Evolutionary conservation across 768 basidiomycete species (phyloP).

Genomic region (Boletus pseudo-olivaceus): DNA sequence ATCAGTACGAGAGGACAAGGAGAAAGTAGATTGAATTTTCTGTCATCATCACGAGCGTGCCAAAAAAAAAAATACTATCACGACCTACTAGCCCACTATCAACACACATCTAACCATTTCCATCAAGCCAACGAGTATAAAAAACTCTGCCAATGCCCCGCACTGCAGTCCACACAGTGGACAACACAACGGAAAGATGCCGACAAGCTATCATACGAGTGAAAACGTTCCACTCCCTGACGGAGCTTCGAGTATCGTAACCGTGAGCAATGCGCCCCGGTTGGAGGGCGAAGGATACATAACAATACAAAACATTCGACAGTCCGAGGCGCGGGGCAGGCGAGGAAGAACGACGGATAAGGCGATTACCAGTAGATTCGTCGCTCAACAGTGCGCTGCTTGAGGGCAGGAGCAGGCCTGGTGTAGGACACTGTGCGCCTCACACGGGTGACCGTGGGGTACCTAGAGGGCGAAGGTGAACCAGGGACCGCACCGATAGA

Average conservation of each 20-base stretch:
- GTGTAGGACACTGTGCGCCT: slow-evolving; percentile 66
- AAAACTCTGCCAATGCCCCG: slow-evolving; percentile 14
- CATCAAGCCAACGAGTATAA: slow-evolving; percentile 7
- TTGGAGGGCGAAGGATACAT: slow-evolving; percentile 19
- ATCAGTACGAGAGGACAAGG: background rate
- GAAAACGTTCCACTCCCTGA: slow-evolving; percentile 38
- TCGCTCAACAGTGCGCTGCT: slow-evolving; percentile 66
- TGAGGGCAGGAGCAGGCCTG: slow-evolving; percentile 40
- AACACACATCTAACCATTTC: slow-evolving; percentile 19
- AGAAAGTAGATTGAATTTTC: slow-evolving; percentile 4
- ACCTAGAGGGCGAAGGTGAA: slow-evolving; percentile 40
- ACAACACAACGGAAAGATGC: slow-evolving; percentile 10
- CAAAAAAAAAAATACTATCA: slow-evolving; percentile 6
- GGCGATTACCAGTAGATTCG: slow-evolving; percentile 65
- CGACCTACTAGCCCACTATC: slow-evolving; percentile 10
- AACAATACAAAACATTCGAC: slow-evolving; percentile 33
- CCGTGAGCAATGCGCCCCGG: slow-evolving; percentile 20
- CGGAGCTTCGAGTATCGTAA: slow-evolving; percentile 50
- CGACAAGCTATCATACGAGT: slow-evolving; percentile 16
- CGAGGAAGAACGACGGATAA: background rate
- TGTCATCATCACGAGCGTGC: slow-evolving; percentile 1
- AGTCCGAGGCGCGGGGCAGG: slow-evolving; percentile 12
- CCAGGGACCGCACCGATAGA: background rate
- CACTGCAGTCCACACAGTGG: slow-evolving; percentile 17
- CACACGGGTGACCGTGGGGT: slow-evolving; percentile 76